Base-by-base conservation (phyloP, 345 rosid genomes). In the Dipteronia dyeriana region DNA sequence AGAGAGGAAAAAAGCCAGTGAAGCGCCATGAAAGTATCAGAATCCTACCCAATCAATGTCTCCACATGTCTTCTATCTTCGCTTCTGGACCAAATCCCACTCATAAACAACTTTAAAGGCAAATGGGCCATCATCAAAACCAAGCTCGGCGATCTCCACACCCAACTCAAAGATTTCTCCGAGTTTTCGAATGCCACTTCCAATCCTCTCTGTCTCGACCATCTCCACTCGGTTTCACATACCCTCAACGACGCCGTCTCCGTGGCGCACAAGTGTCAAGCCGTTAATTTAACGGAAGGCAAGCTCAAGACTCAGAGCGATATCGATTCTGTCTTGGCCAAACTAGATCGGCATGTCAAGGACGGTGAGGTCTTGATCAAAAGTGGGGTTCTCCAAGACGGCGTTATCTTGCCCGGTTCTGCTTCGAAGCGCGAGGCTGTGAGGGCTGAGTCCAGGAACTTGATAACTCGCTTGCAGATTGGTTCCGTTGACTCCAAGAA, bases 221-320 rank as follows among this genome's bases (percentile, higher is more conserved):
- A 92, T 39, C 84, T 94, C 14, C 43, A 34, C 56, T 84, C 97
- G 34, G 73, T 89, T 45, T 78, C 86, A 1, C 79, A 69, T 56
- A 82, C 97, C n/a, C 84, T 95, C 2, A 68, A 73, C 73, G 91
- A 84, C 57, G 92, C 95, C 14, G 75, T 86, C 20, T 68, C 80
- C 12, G 80, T 91, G 1, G 90, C 91, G 54, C 66, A 76, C 43
- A 88, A 86, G 56, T 95, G 97, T 22, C 84, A 86, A 29, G 62
- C 78, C 9, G 34, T 80, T 16, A 80, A 81, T 79, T 88, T 94
- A 61, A 66, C 88, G 4, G 86, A 91, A 47, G 98, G 98, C 4
- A 95, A 95, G 85, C 94, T 95, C 76, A 85, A 79, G 76, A 92
- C 99, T 34, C 99, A 95, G 88, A 95, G 97, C 67, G 92, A 92